These are phyloP conservation scores for Naganishia onofrii DNA, from an alignment of 768 basidiomycete genomes.

Conservation along the genomic window DNA sequence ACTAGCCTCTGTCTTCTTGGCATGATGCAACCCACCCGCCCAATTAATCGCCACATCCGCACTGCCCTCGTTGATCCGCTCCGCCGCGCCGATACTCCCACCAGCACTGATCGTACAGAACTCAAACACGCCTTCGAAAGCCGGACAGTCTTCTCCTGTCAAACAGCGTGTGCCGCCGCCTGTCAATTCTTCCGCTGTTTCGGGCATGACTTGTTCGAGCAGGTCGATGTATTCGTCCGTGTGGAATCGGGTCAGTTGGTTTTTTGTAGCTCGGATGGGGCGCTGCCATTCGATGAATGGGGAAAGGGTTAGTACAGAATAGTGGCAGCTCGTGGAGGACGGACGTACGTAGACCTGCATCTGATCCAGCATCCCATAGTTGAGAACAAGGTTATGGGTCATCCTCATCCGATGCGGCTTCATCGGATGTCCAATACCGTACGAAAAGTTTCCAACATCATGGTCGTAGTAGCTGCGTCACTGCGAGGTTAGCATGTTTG, in stretches of 20 bases:
- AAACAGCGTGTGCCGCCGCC: slow-evolving; percentile 77
- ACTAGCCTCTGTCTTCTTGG: slow-evolving; percentile 96
- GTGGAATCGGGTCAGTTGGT: slow-evolving; percentile 88
- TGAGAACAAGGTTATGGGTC: slow-evolving; percentile 83
- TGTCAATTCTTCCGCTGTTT: slow-evolving; percentile 81
- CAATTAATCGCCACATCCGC: slow-evolving; percentile 87
- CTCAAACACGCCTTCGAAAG: slow-evolving; percentile 94
- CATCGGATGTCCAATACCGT: slow-evolving; percentile 87
- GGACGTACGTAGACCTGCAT: slow-evolving; percentile 82
- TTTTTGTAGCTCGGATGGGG: slow-evolving; percentile 67
- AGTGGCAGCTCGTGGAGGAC: not conserved
- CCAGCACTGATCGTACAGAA: slow-evolving; percentile 96
- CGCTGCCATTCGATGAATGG: slow-evolving; percentile 55
- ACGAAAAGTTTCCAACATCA: slow-evolving; percentile 67
- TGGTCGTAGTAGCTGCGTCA: slow-evolving; percentile 30
- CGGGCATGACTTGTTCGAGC: slow-evolving; percentile 79
- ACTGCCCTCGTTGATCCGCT: slow-evolving; percentile 71
- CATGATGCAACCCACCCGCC: slow-evolving; percentile 98
- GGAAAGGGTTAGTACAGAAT: not conserved
- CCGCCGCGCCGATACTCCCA: slow-evolving; percentile 85
- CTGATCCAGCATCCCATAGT: slow-evolving; percentile 88
- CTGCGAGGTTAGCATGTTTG: not conserved
- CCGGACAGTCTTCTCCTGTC: slow-evolving; percentile 90
- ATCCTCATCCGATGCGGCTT: slow-evolving; percentile 93
- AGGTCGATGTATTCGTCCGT: slow-evolving; percentile 98